Evolutionary conservation across 2,329 filamentous ascomycete species (phyloP).

Genomic region (Colletotrichum orchidophilum): DNA sequence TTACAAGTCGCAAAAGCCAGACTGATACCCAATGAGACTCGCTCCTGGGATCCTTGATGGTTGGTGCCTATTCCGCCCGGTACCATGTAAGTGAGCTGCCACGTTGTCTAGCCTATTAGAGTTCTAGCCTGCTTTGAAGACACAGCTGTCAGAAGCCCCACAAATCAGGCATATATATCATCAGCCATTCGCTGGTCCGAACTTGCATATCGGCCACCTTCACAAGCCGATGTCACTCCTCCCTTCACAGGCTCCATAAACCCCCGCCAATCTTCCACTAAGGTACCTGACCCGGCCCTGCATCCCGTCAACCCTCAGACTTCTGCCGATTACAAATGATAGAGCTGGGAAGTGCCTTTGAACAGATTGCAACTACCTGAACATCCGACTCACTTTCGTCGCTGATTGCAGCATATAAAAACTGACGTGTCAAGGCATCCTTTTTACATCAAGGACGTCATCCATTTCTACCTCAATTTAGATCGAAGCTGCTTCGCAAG

Average conservation of each 20-base stretch:
- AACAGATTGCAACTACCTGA: not conserved
- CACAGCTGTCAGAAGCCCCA: slow-evolving; percentile 13
- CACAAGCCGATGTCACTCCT: slow-evolving; percentile 16
- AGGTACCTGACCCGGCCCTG: not conserved
- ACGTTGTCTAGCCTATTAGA: not conserved
- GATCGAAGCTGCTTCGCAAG: not conserved
- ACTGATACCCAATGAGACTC: not conserved
- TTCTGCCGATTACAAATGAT: not conserved
- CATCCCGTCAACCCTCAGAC: not conserved
- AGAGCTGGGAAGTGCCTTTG: not conserved
- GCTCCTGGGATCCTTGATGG: not conserved
- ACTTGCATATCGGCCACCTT: slow-evolving; percentile 19
- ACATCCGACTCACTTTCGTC: not conserved
- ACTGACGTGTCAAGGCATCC: not conserved
- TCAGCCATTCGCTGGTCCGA: slow-evolving; percentile 21
- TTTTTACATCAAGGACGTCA: not conserved
- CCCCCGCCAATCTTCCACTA: slow-evolving; percentile 9
- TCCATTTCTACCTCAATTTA: not conserved
- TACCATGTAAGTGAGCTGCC: not conserved
- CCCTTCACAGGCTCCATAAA: slow-evolving; percentile 2
- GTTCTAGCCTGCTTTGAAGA: not conserved
- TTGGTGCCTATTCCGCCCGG: not conserved
- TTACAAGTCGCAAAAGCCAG: not conserved
- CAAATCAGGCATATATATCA: not conserved
- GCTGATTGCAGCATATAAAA: not conserved